Evolutionary conservation across 257 asterid species (phyloP).

Genomic region (Primulina eburnea): DNA sequence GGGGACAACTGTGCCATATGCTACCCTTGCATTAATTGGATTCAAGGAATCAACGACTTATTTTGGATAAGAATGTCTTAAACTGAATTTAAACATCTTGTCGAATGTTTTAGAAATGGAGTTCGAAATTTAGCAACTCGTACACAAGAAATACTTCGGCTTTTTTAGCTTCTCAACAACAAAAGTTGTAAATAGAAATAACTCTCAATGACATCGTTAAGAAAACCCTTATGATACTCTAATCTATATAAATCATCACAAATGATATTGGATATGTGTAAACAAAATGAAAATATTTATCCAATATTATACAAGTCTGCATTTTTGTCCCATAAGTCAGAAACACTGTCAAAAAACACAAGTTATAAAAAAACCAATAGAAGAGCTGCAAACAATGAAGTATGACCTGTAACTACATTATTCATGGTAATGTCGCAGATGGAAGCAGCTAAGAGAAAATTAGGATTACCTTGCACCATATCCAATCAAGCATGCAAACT

Average conservation of each 20-base stretch:
- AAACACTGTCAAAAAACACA: neutral
- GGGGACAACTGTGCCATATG: slow-evolving; percentile 4
- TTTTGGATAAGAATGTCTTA: neutral
- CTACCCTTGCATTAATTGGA: neutral
- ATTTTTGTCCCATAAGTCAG: slow-evolving; percentile 7
- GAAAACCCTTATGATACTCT: neutral
- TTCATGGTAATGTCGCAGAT: slow-evolving; percentile 10
- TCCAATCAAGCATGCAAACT: slow-evolving; percentile 98
- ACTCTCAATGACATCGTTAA: neutral
- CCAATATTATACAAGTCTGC: neutral
- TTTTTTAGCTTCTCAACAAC: neutral
- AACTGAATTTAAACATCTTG: neutral
- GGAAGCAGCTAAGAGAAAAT: slow-evolving; percentile 22
- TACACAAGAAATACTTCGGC: neutral
- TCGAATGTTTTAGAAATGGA: neutral
- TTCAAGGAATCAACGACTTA: neutral
- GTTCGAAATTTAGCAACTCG: neutral
- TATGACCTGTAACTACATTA: slow-evolving; percentile 11
- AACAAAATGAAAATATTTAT: neutral
- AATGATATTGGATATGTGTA: neutral
- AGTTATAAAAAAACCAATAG: neutral
- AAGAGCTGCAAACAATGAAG: neutral
- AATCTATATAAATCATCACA: neutral
- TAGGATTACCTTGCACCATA: slow-evolving; percentile 91
- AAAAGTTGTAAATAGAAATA: neutral